These are phyloP conservation scores for Chlorella vulgaris DNA, from an alignment of 139 green algal genomes.

Conservation along the genomic window DNA sequence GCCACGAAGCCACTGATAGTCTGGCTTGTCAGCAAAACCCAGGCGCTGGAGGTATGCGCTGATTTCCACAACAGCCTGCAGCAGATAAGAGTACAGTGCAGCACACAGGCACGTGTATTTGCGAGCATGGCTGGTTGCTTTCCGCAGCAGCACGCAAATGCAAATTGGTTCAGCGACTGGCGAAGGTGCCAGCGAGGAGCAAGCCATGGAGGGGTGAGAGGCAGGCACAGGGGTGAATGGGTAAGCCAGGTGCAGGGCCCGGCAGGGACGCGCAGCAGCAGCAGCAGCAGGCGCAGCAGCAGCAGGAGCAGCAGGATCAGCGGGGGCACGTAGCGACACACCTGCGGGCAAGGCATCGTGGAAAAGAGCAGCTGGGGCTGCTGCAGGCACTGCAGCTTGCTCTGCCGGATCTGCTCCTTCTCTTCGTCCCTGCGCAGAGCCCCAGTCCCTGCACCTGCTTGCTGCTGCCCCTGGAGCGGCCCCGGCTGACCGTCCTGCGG, in stretches of 20 bases:
- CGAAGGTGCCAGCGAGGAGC: no score
- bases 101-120: no score
- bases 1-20: slow-evolving; percentile 15
- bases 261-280: no score
- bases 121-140: neutral
- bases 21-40: slow-evolving; percentile 22
- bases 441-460: neutral
- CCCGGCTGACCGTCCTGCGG: neutral
- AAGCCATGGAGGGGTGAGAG: no score
- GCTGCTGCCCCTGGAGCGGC: neutral
- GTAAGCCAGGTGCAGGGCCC: no score
- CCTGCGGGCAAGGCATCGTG: slow-evolving; percentile 18
- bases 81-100: neutral
- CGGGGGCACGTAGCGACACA: neutral
- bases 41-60: slow-evolving; percentile 31
- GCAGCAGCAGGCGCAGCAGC: neutral
- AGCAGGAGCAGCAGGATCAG: neutral
- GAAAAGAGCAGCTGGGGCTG: slow-evolving; percentile 28
- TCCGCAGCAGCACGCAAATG: no score
- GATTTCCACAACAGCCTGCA: slow-evolving; percentile 25
- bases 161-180: no score
- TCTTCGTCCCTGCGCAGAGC: neutral
- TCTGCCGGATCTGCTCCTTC: neutral
- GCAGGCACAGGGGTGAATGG: no score
- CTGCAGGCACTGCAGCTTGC: slow-evolving; percentile 36